Evolutionary conservation across 2,329 filamentous ascomycete genomes (phyloP), one percentile per base, ranked within the genome.

Genomic region (Hymenoscyphus infarciens): DNA sequence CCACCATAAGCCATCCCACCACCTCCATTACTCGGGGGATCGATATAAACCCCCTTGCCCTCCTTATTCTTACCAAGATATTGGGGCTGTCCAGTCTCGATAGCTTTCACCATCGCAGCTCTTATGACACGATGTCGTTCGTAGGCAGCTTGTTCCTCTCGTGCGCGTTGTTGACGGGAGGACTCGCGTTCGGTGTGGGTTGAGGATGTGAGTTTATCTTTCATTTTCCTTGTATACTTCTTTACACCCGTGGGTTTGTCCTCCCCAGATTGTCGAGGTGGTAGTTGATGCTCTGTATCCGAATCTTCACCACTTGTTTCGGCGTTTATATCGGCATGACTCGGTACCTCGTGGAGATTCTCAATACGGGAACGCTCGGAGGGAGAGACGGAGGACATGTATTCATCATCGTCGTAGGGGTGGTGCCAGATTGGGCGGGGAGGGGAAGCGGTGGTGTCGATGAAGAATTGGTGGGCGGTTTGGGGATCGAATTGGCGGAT

Each of bases 341-440:
- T 76, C 42, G 70, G 74, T 29, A 68, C 71, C 22, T 72, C 69
- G 56, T 76, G 73, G 49, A 77, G 66, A 7, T 72, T 71, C 55
- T 74, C 74, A 49, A 85, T 75, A 25, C 77, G 73, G 55, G 81
- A 79, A 22, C 83, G 77, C 68, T 86, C 82, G 57, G 78, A 74
- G 0, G 77, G 71, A 0, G 78, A 72, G 0, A 87, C 75, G 0
- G 78, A 79, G 33, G 69, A 69, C 29, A 87, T 74, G 70, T 81
- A 86, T 58, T 79, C 67, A 1, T 82, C 78, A 69, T 86, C 84
- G 68, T 87, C 85, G 71, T 85, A 82, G 0, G 85, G 84, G 69
- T 87, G 85, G 54, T 80, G 78, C 85, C 85, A 87, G 67, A 84
- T 85, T 62, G 80, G 81, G 56, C 82, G 79, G 0, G 83, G 83